phyloP scores from a whole-genome alignment of 306 rosid species.

The Hippophae gyantsensis region DNA sequence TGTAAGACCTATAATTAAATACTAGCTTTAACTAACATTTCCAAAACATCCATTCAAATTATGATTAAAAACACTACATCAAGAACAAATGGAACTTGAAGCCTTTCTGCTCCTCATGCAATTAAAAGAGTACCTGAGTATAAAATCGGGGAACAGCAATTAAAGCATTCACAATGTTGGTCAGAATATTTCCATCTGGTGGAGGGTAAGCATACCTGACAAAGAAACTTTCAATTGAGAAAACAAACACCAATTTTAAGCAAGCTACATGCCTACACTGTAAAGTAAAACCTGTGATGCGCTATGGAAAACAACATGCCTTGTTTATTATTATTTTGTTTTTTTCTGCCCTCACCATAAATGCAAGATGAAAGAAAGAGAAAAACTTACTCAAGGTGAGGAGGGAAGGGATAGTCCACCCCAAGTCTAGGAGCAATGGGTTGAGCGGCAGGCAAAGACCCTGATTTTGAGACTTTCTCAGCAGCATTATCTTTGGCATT shows the following conservation, averaged over 20 bases:
- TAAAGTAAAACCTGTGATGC: not conserved
- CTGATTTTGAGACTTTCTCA: conserved; percentile 32
- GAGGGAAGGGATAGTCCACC: conserved; percentile 89
- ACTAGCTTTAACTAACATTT: too few species aligned
- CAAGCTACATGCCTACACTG: not conserved
- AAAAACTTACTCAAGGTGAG: conserved; percentile 65
- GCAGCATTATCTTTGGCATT: conserved; percentile 22
- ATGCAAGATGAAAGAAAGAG: conserved; percentile 5
- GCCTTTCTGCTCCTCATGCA: conserved; percentile 10
- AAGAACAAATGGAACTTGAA: conserved; percentile 12
- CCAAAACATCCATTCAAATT: too few species aligned
- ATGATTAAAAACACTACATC: conserved; percentile 7
- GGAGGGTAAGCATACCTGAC: conserved; percentile 91
- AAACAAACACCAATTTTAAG: conserved; percentile 19
- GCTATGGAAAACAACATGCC: not conserved
- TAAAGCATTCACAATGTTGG: conserved; percentile 84
- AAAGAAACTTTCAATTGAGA: conserved; percentile 15
- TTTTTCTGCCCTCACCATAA: not conserved
- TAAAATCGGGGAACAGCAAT: conserved; percentile 94
- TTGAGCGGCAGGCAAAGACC: conserved; percentile 37
- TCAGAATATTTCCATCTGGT: conserved; percentile 88
- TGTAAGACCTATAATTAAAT: too few species aligned
- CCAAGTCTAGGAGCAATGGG: conserved; percentile 81
- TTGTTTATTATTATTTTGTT: too few species aligned
- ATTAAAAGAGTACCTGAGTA: conserved; percentile 56